Evolutionary conservation across 2,329 filamentous ascomycete genomes (phyloP).

Genomic region (Acephala macrosclerotiorum): DNA sequence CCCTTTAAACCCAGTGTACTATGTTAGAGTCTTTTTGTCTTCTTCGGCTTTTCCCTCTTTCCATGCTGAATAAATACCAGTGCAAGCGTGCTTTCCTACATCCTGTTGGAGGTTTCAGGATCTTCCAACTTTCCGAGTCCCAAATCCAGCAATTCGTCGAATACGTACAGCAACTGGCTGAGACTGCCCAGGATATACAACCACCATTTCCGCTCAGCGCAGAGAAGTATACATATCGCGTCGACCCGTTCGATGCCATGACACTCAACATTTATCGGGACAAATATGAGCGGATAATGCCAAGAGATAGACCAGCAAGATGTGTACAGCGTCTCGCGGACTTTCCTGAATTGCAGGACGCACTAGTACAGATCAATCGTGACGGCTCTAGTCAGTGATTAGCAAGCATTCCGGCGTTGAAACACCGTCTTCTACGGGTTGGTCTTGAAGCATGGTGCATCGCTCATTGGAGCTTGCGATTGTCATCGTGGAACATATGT

Average conservation of each 20-base stretch:
- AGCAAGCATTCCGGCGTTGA: too few relatives aligned
- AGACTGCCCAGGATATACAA: conserved; percentile 13
- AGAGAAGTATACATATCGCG: conserved; percentile 27
- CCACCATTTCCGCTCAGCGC: conserved; percentile 24
- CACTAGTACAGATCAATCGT: conserved; percentile 21
- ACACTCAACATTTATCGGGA: conserved; percentile 27
- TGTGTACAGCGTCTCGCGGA: conserved; percentile 25
- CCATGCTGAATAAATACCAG: conserved; percentile 15
- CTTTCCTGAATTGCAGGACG: conserved; percentile 21
- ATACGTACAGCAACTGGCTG: conserved; percentile 17
- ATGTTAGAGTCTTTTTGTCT: conserved; percentile 8
- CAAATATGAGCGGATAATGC: conserved; percentile 28
- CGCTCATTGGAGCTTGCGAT: too few relatives aligned
- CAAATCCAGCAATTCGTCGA: conserved; percentile 24
- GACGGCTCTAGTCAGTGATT: conserved; percentile 14
- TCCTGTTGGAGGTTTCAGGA: conserved; percentile 23
- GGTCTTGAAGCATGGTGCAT: too few relatives aligned
- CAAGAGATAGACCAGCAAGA: conserved; percentile 20
- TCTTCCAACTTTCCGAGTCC: conserved; percentile 25
- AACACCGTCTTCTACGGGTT: too few relatives aligned
- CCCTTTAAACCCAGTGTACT: background rate
- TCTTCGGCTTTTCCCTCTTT: conserved; percentile 1
- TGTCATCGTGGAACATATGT: too few relatives aligned
- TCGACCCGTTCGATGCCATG: conserved; percentile 29
- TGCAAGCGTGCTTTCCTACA: conserved; percentile 25